Evolutionary conservation across 2,329 filamentous ascomycete species (phyloP).

Genomic region (Massarina eburnea): DNA sequence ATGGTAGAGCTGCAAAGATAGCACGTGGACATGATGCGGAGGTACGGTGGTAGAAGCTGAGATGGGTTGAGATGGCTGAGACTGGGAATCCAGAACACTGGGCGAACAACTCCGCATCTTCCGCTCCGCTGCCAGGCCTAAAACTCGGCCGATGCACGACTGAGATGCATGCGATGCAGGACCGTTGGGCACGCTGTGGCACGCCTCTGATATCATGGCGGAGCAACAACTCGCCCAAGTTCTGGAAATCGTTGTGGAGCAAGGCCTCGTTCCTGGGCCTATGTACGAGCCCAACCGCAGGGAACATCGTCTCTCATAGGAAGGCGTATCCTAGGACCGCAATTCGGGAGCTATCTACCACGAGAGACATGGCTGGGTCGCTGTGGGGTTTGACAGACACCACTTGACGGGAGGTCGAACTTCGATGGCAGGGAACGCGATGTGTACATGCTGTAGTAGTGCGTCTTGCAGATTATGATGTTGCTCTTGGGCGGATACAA

Average conservation of each 20-base stretch:
- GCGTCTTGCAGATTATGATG: too few species aligned
- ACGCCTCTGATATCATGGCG: constrained; percentile 5
- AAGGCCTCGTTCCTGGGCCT: neutral
- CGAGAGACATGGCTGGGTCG: constrained; percentile 2
- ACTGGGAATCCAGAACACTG: constrained; percentile 3
- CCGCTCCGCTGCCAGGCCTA: neutral
- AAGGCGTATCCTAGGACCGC: neutral
- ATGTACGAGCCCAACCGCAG: neutral
- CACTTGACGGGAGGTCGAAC: neutral
- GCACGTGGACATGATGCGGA: too few species aligned
- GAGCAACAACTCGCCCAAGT: too few species aligned
- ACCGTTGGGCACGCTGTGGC: constrained; percentile 1
- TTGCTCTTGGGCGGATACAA: too few species aligned
- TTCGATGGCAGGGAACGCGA: too few species aligned
- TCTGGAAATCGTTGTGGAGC: neutral
- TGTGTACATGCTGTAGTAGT: too few species aligned
- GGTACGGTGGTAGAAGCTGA: too few species aligned
- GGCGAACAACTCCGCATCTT: neutral
- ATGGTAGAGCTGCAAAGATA: too few species aligned
- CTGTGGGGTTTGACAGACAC: neutral
- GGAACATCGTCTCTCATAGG: neutral
- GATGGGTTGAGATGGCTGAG: too few species aligned
- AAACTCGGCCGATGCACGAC: too few species aligned
- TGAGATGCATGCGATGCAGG: neutral
- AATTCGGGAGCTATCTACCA: neutral